Base-by-base conservation (phyloP, 768 basidiomycete genomes). In the Pleurotus cornucopiae region DNA sequence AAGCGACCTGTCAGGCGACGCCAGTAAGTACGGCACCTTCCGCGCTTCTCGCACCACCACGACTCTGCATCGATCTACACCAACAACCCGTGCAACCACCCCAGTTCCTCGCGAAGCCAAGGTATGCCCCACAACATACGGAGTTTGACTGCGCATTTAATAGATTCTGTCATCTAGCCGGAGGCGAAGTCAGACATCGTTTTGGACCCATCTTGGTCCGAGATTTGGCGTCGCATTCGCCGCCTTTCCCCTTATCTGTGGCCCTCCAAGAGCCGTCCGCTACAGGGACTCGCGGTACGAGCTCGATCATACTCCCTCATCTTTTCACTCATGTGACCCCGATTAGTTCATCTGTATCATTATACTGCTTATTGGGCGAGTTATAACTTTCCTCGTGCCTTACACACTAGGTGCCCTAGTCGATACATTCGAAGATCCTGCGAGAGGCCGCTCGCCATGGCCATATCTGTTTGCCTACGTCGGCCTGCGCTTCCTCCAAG, bases 221-320 rank as follows among this genome's bases (percentile, higher is more conserved):
- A 91, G 66, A 73, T 91, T 38, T 77, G 80, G 70, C 73, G 67
- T 13, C 84, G 92, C 44, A 71, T 95, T 56, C 73, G 74, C 47
- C 81, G 81, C 46, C 75, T 96, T 41, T 69, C 78, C 12, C 94
- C 93, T 1, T 89, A 89, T 71, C 81, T 96, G 6, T 96, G 93
- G 92, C 94, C 94, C 4, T 77, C 78, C 34, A 88, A 84, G 60
- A 81, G 75, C 58, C 65, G 67, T 30, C 77, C 76, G 56, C 76
- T 96, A 3, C 92, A 94, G 68, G 64, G 86, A 41, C 70, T 89
- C 54, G 89, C 88, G 4, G 80, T 88, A 65, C 62, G 79, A 74
- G 6, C 38, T 47, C 54, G 59, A 23, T 58, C 58, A 21, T 12
- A 54, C 6, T 7, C 16, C 3, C 16, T 46, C 51, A 21, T 13